Evolutionary conservation across 306 rosid genomes (phyloP), one percentile per base, ranked within the genome.

Genomic region (Lathyrus tuberosus): DNA sequence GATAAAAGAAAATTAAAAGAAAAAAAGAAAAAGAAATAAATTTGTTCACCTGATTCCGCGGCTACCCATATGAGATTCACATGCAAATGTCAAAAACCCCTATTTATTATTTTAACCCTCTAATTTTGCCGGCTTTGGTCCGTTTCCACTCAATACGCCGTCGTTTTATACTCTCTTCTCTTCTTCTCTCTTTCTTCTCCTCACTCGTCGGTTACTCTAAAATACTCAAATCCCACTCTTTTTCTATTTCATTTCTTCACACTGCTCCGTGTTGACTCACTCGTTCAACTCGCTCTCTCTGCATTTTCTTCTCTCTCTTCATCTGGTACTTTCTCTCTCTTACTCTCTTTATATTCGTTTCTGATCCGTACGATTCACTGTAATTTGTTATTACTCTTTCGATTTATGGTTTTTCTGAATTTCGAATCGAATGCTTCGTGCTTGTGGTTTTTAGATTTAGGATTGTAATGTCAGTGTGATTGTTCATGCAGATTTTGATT

Each of bases 91-190:
- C 33, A 24, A 40, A 35, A 46, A 46, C 48, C 38, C 14, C 6
- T 22, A 42, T 33, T 77, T 54, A 53, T 63, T 71, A 65, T 71
- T 22, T 71, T 30, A 20, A 5, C 53, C 73, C 69, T 51, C 85
- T 58, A 63, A 71, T 48, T 74, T 60, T 83, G 95, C 97, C 96
- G 97, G 90, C 95, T 77, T 51, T 62, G 75, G 79, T 68, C 76
- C 68, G 74, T 33, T 67, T 47, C 41, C 49, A 54, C 35, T 14
- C 11, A 51, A 51, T 40, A 67, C 82, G 82, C 31, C 82, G 67
- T 67, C 82, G 82, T 79, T 73, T 78, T 52, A 26, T 28, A 22
- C 10, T 46, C 63, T 60, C 30, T 26, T 26, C 26, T 65, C 76
- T 42, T 20, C 67, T 67, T 20, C 67, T 67, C 24, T 20, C 57